phyloP scores from a whole-genome alignment of 208 protist genomes.

The Acanthamoeba sp. region DNA sequence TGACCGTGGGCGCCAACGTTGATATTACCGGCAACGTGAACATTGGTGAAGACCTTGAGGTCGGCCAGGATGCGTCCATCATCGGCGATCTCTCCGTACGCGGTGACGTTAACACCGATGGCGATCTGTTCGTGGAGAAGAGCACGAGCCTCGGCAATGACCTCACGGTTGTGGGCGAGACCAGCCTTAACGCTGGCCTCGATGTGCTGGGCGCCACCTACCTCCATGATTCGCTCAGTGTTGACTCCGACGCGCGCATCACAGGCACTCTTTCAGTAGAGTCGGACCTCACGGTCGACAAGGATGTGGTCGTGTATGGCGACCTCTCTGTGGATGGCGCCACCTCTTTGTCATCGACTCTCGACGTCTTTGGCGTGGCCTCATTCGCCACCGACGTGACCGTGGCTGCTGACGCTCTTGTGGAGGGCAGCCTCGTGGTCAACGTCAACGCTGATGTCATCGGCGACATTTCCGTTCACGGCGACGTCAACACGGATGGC shows the following conservation, averaged over 20 bases:
- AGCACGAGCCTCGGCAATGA: not conserved
- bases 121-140: slow-evolving; percentile 35
- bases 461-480: not conserved
- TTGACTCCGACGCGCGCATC: not conserved
- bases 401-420: not conserved
- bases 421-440: not conserved
- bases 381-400: not conserved
- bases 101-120: not conserved
- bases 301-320: not conserved
- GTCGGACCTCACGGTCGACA: not conserved
- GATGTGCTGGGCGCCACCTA: not conserved
- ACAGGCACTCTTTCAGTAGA: not conserved
- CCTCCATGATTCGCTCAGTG: not conserved
- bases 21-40: not conserved
- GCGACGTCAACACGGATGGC: not conserved
- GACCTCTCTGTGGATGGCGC: not conserved
- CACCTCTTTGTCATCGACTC: not conserved
- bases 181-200: not conserved
- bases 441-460: not conserved
- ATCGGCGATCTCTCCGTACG: not conserved
- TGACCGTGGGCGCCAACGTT: not conserved
- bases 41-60: not conserved
- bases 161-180: not conserved
- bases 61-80: not conserved
- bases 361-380: not conserved